Percentiles rank a stretch among this genome's conserved stretches.
These are phyloP conservation scores for Hypericum androsaemum DNA, from an alignment of 345 rosid genomes.

Conservation along the genomic window DNA sequence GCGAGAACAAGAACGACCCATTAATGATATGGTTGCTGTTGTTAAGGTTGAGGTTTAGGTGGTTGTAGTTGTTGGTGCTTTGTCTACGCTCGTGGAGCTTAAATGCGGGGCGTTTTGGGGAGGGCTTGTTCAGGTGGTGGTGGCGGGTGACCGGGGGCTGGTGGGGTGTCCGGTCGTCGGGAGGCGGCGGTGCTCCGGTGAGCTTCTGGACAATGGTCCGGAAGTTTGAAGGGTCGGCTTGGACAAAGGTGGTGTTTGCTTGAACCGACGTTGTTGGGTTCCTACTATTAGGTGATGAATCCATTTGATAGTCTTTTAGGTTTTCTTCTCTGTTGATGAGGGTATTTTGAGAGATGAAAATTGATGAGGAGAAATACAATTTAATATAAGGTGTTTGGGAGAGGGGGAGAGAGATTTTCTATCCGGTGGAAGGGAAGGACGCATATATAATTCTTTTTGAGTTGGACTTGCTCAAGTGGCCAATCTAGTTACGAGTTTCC, in stretches of 20 bases:
- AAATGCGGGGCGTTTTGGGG: conserved; percentile 43
- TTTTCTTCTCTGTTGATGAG: too few relatives aligned
- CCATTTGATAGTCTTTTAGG: too few relatives aligned
- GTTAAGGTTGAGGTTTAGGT: conserved; percentile 61
- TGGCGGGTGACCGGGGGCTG: conserved; percentile 42
- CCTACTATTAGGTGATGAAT: too few relatives aligned
- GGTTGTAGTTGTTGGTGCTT: conserved; percentile 51
- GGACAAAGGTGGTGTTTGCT: conserved; percentile 57
- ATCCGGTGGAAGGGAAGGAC: too few relatives aligned
- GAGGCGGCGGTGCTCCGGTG: conserved; percentile 42
- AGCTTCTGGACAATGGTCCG: conserved; percentile 79
- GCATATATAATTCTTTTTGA: too few relatives aligned
- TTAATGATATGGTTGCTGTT: neutral
- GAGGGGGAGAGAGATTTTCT: too few relatives aligned
- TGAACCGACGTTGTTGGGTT: too few relatives aligned
- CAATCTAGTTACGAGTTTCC: too few relatives aligned
- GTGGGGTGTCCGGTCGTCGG: conserved; percentile 33
- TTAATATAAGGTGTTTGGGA: too few relatives aligned
- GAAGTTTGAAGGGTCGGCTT: conserved; percentile 78
- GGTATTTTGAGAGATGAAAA: too few relatives aligned
- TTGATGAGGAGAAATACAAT: too few relatives aligned
- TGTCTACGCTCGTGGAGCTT: conserved; percentile 85
- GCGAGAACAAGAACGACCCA: neutral
- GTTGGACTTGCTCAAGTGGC: too few relatives aligned
- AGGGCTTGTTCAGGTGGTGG: conserved; percentile 13